Base-by-base conservation (phyloP, 2,329 filamentous ascomycete genomes). In the Pseudohalonectria lignicola region DNA sequence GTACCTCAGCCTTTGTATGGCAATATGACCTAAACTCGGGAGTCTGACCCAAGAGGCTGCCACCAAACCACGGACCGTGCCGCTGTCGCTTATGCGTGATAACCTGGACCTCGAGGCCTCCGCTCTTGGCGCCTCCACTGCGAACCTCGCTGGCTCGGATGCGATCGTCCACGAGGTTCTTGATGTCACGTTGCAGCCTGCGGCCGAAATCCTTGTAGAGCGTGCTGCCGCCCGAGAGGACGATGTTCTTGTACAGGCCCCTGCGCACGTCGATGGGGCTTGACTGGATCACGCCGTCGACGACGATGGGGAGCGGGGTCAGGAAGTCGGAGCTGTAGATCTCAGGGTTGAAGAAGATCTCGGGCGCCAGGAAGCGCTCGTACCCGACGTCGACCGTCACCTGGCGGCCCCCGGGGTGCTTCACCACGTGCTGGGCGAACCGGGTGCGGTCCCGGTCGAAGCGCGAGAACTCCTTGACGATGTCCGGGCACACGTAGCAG, bases 291-390 rank as follows among this genome's bases (percentile, higher is more conserved):
- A 96, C 92, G 40, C 82, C 83, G 56, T 98, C 92, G 44, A 98
- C 93, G 36, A 98, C 92, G 36, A 76, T 84, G 18, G 92, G 92
- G 8, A 98, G 75, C 12, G 92, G 92, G 11, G 92, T 98, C 47
- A 98, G 68, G 69, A 98, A 98, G 59, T 98, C 92, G 48, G 90
- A 96, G 44, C 86, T 94, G 73, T 96, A 96, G 54, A 98, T 98
- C 66, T 98, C 92, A 21, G 92, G 92, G 64, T 98, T 98, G 77
- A 98, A 98, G 66, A 98, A 98, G 56, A 98, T 98, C 62, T 98
- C 92, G 18, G 93, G 93, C 3, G 92, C 92, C 43, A 98, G 72
- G 73, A 98, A 98, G 25, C 92, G 84, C 62, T 98, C 92, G 64
- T 96, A 98, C 38, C 92, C 92, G 38, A 98, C 85, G 53, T 98